Percentiles rank a stretch among this genome's conserved stretches.
Evolutionary conservation across 2,329 filamentous ascomycete species (phyloP).

Genomic region (Torrubiella hemipterigena): DNA sequence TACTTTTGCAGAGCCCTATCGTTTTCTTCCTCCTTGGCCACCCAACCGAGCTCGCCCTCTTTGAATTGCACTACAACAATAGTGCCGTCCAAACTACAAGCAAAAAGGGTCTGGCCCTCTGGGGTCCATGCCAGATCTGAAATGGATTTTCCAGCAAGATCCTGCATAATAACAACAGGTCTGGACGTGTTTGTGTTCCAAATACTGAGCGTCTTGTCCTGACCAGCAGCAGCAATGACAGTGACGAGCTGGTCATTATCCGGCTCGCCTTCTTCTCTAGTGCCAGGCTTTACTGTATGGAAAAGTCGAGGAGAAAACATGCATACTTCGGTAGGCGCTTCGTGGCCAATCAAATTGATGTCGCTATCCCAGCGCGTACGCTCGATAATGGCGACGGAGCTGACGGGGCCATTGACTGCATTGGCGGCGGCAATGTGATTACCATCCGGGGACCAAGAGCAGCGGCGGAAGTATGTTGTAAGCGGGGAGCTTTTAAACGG

Average conservation of each 20-base stretch:
- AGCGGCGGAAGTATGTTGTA: slow-evolving; percentile 92
- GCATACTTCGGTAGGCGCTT: slow-evolving; percentile 93
- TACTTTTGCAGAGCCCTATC: slow-evolving; percentile 89
- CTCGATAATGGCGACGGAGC: slow-evolving; percentile 91
- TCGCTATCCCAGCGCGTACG: slow-evolving; percentile 89
- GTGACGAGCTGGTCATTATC: slow-evolving; percentile 52
- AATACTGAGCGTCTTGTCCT: slow-evolving; percentile 90
- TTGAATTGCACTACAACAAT: slow-evolving; percentile 76
- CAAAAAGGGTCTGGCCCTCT: slow-evolving; percentile 76
- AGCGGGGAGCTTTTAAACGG: slow-evolving; percentile 87
- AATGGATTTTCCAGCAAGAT: slow-evolving; percentile 81
- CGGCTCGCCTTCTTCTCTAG: slow-evolving; percentile 34
- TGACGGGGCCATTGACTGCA: slow-evolving; percentile 92
- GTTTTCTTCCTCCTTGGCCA: slow-evolving; percentile 76
- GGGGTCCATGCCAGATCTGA: slow-evolving; percentile 92
- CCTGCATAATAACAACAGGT: slow-evolving; percentile 81
- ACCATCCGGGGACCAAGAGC: slow-evolving; percentile 95
- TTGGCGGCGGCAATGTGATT: slow-evolving; percentile 96
- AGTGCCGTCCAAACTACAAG: slow-evolving; percentile 79
- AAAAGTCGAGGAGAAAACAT: slow-evolving; percentile 93
- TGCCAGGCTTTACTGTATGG: slow-evolving; percentile 53
- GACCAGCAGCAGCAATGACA: slow-evolving; percentile 91
- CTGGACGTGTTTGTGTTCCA: slow-evolving; percentile 96
- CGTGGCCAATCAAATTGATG: slow-evolving; percentile 94
- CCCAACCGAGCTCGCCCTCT: slow-evolving; percentile 78